Evolutionary conservation across 306 rosid genomes (phyloP), one percentile per base, ranked within the genome.

Genomic region (Pachyrhizus erosus): DNA sequence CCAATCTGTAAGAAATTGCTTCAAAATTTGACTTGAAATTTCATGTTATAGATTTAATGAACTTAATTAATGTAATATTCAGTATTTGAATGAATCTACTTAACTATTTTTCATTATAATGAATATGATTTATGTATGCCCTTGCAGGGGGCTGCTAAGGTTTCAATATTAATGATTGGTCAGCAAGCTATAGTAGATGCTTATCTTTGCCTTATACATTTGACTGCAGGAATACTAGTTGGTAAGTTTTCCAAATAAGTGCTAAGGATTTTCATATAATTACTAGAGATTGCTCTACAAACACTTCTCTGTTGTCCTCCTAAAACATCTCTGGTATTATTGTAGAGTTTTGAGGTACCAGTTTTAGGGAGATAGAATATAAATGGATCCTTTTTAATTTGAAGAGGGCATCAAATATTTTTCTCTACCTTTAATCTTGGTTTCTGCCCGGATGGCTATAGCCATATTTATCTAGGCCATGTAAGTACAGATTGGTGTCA

Each of bases 131-230:
- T 39, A 17, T 9, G 80, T 77, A 68, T 79, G 43, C 46, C 83
- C 78, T 75, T 90, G 72, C 86, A 96, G 99, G 99, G 99, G 58
- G 98, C 99, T 39, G 96, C 99, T 77, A 96, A 96, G 90, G 98
- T 96, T 84, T 93, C 99, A 5, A 91, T 96, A 87, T 70, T 93
- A 82, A 93, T 88, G 93, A 92, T 96, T 76, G 99, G 99, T 75
- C 99, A 96, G 76, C 99, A 96, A 85, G 99, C 97, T 65, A 96
- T 96, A 88, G 93, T 96, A 90, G 99, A 96, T 84, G 97, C 99
- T 74, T 96, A 96, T 88, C 97, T 96, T 77, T 96, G 99, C 89
- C 97, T 96, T 75, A 84, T 92, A 58, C 99, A 96, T 86, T 87
- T 96, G 77, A 96, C 99, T 27, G 99, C 99, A 10, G 99, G 99